phyloP scores from a whole-genome alignment of 148 eudicot genomes.

The Rhododendron molle region DNA sequence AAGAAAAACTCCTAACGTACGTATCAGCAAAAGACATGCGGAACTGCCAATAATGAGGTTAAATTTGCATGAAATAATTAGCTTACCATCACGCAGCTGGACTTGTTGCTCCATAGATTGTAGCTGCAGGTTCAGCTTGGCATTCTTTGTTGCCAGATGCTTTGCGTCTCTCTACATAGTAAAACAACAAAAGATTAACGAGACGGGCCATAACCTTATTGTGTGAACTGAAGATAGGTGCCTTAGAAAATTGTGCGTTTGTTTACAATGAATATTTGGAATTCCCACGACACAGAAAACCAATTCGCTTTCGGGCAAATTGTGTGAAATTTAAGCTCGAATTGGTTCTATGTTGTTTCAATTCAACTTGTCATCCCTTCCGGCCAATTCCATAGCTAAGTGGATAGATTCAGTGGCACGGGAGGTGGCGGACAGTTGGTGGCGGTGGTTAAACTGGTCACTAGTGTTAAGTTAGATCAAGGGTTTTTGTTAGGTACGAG shows the following conservation, averaged over 20 bases:
- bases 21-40: background rate
- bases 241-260: background rate
- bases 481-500: too few species aligned
- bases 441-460: too few species aligned
- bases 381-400: too few species aligned
- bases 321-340: too few species aligned
- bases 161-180: constrained; percentile 36
- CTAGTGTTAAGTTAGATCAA: too few species aligned
- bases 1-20: background rate
- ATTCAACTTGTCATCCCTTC: too few species aligned
- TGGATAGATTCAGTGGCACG: too few species aligned
- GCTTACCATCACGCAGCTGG: constrained; percentile 47
- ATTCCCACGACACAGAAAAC: too few species aligned
- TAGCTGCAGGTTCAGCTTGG: constrained; percentile 35
- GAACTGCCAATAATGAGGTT: background rate
- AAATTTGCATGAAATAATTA: background rate
- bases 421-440: too few species aligned
- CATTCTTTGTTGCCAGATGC: constrained; percentile 31
- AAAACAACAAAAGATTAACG: background rate
- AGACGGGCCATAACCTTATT: background rate
- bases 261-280: background rate
- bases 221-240: background rate
- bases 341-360: too few species aligned
- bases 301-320: too few species aligned
- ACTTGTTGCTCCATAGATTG: constrained; percentile 46